phyloP scores from a whole-genome alignment of 805 yeast species.

The Myxozyma mucilagina region DNA sequence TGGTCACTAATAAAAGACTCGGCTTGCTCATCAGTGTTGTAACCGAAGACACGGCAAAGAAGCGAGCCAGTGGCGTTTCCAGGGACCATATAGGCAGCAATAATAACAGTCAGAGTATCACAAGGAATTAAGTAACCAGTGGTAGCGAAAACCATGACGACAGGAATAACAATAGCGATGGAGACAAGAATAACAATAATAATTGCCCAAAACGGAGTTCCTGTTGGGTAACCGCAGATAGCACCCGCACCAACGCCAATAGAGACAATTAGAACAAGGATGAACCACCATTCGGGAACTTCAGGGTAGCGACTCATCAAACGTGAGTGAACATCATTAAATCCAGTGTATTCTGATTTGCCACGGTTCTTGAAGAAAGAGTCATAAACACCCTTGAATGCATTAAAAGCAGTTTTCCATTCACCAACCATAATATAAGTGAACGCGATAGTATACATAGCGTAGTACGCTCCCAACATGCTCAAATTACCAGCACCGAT shows the following conservation, averaged over 20 bases:
- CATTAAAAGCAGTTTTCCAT: background rate
- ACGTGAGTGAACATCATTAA: constrained; percentile 51
- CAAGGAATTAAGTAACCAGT: constrained; percentile 55
- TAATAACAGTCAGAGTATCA: constrained; percentile 46
- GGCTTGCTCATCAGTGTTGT: constrained; percentile 51
- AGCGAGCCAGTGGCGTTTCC: constrained; percentile 52
- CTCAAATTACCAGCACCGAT: constrained; percentile 35
- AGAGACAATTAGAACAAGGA: constrained; percentile 46
- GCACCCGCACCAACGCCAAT: constrained; percentile 39
- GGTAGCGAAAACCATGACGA: constrained; percentile 60
- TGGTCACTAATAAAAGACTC: constrained; percentile 42
- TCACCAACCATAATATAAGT: constrained; percentile 7
- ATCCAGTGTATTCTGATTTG: constrained; percentile 25
- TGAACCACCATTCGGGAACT: constrained; percentile 50
- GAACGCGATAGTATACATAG: constrained; percentile 32
- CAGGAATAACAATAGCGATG: constrained; percentile 57
- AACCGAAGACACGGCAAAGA: constrained; percentile 51
- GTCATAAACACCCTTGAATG: background rate
- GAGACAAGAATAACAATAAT: constrained; percentile 54
- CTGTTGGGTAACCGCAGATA: constrained; percentile 46
- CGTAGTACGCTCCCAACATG: constrained; percentile 53
- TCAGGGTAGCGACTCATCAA: constrained; percentile 59
- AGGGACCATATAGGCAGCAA: constrained; percentile 52
- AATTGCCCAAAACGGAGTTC: constrained; percentile 64
- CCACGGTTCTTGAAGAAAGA: background rate